phyloP scores from a whole-genome alignment of 768 basidiomycete species.

The Russula sp. region DNA sequence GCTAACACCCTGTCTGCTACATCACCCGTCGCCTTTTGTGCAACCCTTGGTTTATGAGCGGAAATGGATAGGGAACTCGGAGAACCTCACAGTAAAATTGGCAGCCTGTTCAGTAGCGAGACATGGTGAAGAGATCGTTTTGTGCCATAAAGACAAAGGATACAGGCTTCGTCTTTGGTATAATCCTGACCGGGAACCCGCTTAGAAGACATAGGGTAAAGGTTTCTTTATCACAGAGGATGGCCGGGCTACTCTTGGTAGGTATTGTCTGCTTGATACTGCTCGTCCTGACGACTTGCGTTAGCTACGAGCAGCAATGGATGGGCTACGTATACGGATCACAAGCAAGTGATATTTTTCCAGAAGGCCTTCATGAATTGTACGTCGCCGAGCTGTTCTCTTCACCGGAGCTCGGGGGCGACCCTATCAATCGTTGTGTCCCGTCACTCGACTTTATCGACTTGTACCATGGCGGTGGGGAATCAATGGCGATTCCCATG shows the following conservation, averaged over 20 bases:
- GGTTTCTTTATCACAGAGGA: not conserved
- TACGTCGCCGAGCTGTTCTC: not conserved
- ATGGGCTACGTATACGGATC: not conserved
- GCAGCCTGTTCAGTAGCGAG: not conserved
- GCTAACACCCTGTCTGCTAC: not conserved
- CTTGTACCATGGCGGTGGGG: not conserved
- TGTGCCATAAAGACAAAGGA: not conserved
- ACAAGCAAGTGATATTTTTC: not conserved
- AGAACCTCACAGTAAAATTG: not conserved
- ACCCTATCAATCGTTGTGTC: not conserved
- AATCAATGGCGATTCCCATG: not conserved
- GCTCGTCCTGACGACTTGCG: not conserved
- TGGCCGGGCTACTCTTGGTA: not conserved
- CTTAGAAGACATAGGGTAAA: not conserved
- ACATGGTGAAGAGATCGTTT: not conserved
- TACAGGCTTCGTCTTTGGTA: constrained; percentile 12
- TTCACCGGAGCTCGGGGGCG: not conserved
- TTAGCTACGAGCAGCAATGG: not conserved
- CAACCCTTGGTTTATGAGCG: not conserved
- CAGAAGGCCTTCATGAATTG: not conserved
- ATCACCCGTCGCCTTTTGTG: not conserved
- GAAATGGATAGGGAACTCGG: not conserved
- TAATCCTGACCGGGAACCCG: constrained; percentile 3
- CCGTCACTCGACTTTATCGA: not conserved
- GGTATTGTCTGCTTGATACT: not conserved